These are phyloP conservation scores for Ensete ventricosum DNA, from an alignment of 176 grass and related monocot genomes.

Conservation along the genomic window DNA sequence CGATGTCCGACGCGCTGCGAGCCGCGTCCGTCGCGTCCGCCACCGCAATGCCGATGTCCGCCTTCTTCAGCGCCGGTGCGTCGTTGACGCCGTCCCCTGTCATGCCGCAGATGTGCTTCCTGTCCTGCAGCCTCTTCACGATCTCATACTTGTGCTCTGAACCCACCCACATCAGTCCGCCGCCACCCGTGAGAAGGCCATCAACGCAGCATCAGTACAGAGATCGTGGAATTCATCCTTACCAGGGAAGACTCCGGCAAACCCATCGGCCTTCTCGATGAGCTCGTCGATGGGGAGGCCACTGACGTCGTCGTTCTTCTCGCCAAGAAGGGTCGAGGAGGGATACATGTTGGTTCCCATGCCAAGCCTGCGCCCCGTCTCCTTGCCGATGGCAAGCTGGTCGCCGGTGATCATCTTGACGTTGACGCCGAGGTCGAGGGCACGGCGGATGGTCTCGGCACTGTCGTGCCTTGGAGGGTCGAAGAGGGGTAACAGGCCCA, in stretches of 20 bases:
- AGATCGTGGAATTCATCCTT: constrained; percentile 3
- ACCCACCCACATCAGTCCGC: not conserved
- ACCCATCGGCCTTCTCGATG: constrained; percentile 82
- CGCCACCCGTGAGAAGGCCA: not conserved
- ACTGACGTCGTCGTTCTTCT: constrained; percentile 47
- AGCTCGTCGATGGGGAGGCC: constrained; percentile 76
- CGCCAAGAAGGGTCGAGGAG: constrained; percentile 62
- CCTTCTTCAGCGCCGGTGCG: constrained; percentile 90
- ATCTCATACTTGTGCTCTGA: constrained; percentile 96
- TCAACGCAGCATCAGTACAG: not conserved
- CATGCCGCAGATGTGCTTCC: constrained; percentile 83
- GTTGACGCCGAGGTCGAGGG: constrained; percentile 65
- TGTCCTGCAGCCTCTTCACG: constrained; percentile 80
- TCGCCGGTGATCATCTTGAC: constrained; percentile 98
- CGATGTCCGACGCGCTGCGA: constrained; percentile 76
- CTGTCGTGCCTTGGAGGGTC: constrained; percentile 87
- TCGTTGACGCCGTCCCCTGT: constrained; percentile 90
- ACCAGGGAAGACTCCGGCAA: constrained; percentile 72
- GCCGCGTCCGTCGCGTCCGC: constrained; percentile 88
- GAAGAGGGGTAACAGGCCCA: constrained; percentile 73
- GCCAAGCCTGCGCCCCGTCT: constrained; percentile 63
- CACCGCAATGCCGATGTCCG: constrained; percentile 87
- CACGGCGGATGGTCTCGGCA: constrained; percentile 71
- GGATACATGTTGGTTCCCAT: constrained; percentile 98
- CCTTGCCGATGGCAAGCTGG: constrained; percentile 88